These are phyloP conservation scores for Paramecium pentaurelia DNA, from an alignment of 73 alveolate genomes.

Conservation along the genomic window DNA sequence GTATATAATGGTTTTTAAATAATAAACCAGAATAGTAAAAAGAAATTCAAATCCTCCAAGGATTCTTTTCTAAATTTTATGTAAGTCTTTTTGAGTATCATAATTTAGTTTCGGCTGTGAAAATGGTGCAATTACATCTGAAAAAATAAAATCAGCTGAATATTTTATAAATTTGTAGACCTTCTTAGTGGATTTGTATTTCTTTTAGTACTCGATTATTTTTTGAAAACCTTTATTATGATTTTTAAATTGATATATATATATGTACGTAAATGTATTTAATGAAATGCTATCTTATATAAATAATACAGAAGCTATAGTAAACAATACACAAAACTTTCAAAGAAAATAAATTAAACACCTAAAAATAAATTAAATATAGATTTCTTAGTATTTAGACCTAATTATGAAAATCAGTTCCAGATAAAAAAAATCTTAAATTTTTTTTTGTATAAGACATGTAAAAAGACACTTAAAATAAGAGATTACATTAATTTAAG, in stretches of 20 bases:
- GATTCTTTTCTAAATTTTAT: neutral
- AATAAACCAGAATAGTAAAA: neutral
- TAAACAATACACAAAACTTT: too few relatives aligned
- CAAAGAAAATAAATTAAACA: too few relatives aligned
- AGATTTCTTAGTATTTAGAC: too few relatives aligned
- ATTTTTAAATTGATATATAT: neutral
- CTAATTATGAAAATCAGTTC: too few relatives aligned
- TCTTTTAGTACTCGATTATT: neutral
- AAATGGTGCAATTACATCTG: neutral
- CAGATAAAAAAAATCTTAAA: too few relatives aligned
- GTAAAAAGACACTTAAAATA: too few relatives aligned
- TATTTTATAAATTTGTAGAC: neutral
- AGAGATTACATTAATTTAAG: too few relatives aligned
- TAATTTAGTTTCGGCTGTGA: neutral
- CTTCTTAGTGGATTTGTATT: neutral
- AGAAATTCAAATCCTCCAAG: neutral
- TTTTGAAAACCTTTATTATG: neutral
- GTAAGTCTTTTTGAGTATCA: neutral
- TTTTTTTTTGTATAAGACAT: too few relatives aligned
- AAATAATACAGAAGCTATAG: too few relatives aligned
- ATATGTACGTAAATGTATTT: neutral
- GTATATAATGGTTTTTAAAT: neutral
- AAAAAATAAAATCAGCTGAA: neutral
- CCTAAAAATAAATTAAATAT: too few relatives aligned
- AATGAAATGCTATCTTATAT: too few relatives aligned